Conservation (phyloP, 1,284 basidiomycete genomes). For the Apiotrichum sp. region DNA sequence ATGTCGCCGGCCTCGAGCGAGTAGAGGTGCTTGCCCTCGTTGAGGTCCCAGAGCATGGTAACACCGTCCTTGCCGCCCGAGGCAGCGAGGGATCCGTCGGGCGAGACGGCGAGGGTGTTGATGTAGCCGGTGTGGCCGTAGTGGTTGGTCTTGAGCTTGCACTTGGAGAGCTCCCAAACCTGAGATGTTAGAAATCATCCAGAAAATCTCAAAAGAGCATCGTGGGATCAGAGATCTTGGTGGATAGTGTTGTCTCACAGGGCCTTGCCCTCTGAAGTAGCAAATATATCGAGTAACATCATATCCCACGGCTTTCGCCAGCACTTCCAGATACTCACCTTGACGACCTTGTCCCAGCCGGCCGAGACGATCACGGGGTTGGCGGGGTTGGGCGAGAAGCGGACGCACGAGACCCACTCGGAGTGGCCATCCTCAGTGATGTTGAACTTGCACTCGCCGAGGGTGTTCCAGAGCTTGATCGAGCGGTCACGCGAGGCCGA, state of each 20-base stretch:
- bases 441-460: constrained; percentile 99
- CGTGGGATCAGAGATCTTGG: constrained; percentile 64
- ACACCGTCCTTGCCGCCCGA: constrained; percentile 99
- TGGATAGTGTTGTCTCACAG: constrained; percentile 66
- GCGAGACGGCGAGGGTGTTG: constrained; percentile 97
- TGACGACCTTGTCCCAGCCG: constrained; percentile 99
- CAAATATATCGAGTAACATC: constrained; percentile 64
- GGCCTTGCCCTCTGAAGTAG: constrained; percentile 70
- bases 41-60: constrained; percentile 99
- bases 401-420: constrained; percentile 98
- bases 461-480: constrained; percentile 99
- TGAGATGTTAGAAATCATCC: constrained; percentile 38
- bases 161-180: constrained; percentile 99
- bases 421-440: constrained; percentile 98
- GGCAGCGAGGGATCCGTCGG: constrained; percentile 97
- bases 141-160: constrained; percentile 99
- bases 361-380: constrained; percentile 99
- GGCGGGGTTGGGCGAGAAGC: constrained; percentile 96
- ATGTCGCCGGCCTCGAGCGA: constrained; percentile 97
- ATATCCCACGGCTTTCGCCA: constrained; percentile 33
- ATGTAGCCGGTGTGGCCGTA: constrained; percentile 99
- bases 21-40: constrained; percentile 99
- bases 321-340: constrained; percentile 59
- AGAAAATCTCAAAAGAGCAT: too few relatives aligned
- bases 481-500: constrained; percentile 93